A percentile compares a stretch with the other conserved stretches of the same genome.
Conservation (phyloP, 2,329 filamentous ascomycete species). For the Aspergillus ustus region DNA sequence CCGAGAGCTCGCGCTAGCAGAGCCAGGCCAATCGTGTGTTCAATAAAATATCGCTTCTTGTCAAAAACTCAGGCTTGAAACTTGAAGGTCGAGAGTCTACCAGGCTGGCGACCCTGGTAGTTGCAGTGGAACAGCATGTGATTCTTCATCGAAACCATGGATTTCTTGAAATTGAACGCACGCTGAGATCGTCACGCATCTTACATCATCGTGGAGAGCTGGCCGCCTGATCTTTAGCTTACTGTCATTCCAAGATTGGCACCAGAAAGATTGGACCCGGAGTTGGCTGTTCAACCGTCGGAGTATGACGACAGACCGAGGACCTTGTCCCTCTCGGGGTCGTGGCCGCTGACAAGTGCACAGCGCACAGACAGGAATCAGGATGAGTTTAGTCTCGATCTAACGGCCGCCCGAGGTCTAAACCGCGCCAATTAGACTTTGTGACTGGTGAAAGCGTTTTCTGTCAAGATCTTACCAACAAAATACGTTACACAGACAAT, state of each 20-base stretch:
- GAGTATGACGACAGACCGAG: conserved; percentile 10
- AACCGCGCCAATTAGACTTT: conserved; percentile 22
- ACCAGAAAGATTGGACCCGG: neutral
- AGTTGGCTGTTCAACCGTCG: neutral
- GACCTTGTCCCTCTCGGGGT: neutral
- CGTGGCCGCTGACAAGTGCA: conserved; percentile 18
- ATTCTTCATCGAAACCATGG: neutral
- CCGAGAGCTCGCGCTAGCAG: neutral
- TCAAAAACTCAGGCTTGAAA: neutral
- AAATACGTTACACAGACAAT: conserved; percentile 15
- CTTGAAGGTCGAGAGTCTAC: neutral
- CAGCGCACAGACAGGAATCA: conserved; percentile 27
- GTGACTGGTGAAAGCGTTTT: conserved; percentile 22
- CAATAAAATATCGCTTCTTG: neutral
- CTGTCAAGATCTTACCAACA: conserved; percentile 21
- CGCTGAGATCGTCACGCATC: neutral
- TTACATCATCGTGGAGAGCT: neutral
- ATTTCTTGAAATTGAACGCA: neutral
- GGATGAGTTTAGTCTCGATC: conserved; percentile 19
- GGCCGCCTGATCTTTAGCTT: neutral
- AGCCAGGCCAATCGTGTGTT: neutral
- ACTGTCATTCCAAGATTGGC: neutral
- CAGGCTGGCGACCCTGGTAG: neutral
- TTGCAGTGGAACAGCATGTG: conserved; percentile 5
- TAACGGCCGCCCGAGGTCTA: conserved; percentile 23